Conservation (phyloP, 352 stramenopile genomes). For the Pythium pyrilobum region DNA sequence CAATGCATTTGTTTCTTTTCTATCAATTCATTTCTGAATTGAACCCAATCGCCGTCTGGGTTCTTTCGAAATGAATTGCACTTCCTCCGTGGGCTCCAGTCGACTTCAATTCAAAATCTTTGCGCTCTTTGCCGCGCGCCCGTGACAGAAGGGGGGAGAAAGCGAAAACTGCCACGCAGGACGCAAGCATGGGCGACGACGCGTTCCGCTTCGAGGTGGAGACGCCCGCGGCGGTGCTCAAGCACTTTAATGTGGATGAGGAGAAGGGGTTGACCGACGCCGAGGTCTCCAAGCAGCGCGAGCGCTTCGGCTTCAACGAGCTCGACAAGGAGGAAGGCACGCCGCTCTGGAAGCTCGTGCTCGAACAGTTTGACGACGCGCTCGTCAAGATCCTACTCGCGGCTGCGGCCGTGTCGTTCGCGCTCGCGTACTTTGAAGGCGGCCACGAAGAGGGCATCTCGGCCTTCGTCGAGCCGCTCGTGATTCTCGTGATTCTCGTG, state of each 20-base stretch:
- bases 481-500: slow-evolving; percentile 97
- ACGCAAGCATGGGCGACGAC: slow-evolving; percentile 5
- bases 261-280: slow-evolving; percentile 40
- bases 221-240: slow-evolving; percentile 66
- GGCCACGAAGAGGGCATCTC: slow-evolving; percentile 77
- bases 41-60: background rate
- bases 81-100: background rate
- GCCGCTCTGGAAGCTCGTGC: slow-evolving; percentile 91
- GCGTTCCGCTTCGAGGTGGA: slow-evolving; percentile 51
- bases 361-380: slow-evolving; percentile 99
- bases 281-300: slow-evolving; percentile 53
- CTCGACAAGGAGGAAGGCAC: slow-evolving; percentile 87
- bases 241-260: slow-evolving; percentile 72
- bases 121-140: background rate
- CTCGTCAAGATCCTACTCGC: slow-evolving; percentile 98
- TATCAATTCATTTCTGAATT: slow-evolving; percentile 23
- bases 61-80: slow-evolving; percentile 5
- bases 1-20: background rate
- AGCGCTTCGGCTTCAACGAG: slow-evolving; percentile 78
- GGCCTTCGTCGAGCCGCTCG: slow-evolving; percentile 95
- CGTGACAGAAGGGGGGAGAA: slow-evolving; percentile 1
- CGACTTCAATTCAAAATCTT: slow-evolving; percentile 29
- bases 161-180: slow-evolving; percentile 2
- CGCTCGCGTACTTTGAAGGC: slow-evolving; percentile 92
- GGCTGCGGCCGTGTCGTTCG: slow-evolving; percentile 92